phyloP scores from a whole-genome alignment of 2,329 filamentous ascomycete species.

The Teratosphaeria zuluensis region DNA sequence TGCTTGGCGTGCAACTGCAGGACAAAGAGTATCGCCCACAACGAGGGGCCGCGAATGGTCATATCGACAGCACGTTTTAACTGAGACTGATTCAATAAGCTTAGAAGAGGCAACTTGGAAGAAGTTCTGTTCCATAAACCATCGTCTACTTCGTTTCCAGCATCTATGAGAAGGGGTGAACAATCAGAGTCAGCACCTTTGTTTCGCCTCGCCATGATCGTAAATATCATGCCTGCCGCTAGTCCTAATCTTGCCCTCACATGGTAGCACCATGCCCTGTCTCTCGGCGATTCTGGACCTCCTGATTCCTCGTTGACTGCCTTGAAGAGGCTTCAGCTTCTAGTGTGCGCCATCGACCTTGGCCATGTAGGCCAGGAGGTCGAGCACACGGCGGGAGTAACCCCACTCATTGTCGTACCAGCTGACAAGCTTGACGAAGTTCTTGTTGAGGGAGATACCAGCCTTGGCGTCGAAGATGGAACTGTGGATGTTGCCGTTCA shows the following conservation, averaged over 20 bases:
- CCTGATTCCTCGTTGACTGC: neutral
- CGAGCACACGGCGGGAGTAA: conserved; percentile 73
- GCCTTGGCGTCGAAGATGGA: conserved; percentile 99
- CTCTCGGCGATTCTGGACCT: neutral
- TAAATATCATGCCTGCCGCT: neutral
- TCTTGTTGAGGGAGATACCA: conserved; percentile 94
- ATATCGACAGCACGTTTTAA: neutral
- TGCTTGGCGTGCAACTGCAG: too few relatives aligned
- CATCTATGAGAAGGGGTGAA: neutral
- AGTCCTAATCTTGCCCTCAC: neutral
- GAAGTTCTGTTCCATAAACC: neutral
- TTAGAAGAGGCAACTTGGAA: neutral
- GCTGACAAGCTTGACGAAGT: conserved; percentile 96
- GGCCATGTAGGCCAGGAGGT: conserved; percentile 36
- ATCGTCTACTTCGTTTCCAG: neutral
- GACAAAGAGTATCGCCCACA: too few relatives aligned
- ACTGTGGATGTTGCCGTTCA: conserved; percentile 86
- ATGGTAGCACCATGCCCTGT: neutral
- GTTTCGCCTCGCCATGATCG: neutral
- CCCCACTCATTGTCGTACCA: conserved; percentile 94
- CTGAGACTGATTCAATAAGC: neutral
- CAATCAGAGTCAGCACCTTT: neutral
- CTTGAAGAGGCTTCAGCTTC: neutral
- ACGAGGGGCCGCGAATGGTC: neutral
- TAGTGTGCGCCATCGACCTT: conserved; percentile 26